Conservation (phyloP, 2,329 filamentous ascomycete species). For the Aspergillus brasiliensis region DNA sequence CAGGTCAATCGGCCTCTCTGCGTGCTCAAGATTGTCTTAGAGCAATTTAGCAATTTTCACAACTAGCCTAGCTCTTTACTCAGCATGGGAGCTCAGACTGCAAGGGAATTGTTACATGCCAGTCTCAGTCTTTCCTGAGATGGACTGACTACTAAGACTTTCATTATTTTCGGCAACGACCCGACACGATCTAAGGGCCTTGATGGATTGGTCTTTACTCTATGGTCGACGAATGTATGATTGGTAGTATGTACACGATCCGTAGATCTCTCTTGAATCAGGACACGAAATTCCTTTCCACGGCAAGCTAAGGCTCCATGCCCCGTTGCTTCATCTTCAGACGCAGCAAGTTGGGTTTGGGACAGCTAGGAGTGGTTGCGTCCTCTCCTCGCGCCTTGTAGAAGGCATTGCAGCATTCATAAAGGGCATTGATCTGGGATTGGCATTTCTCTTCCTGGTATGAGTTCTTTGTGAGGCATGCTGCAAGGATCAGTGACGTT, state of each 20-base stretch:
- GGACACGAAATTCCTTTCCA: no score
- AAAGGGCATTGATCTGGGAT: conserved; percentile 76
- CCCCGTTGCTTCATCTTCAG: conserved; percentile 82
- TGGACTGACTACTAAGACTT: not conserved
- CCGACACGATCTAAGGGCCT: not conserved
- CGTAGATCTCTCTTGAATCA: not conserved
- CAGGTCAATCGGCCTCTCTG: conserved; percentile 79
- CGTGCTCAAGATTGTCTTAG: conserved; percentile 99
- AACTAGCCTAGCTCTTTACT: conserved; percentile 65
- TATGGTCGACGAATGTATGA: not conserved
- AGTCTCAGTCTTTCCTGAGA: not conserved
- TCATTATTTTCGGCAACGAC: not conserved
- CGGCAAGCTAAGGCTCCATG: conserved; percentile 30
- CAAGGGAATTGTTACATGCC: conserved; percentile 49
- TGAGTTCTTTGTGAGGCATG: conserved; percentile 79
- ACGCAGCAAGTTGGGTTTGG: conserved; percentile 74
- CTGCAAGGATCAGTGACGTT: conserved; percentile 47
- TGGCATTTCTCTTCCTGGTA: conserved; percentile 87
- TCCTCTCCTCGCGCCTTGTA: conserved; percentile 77
- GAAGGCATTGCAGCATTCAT: conserved; percentile 90
- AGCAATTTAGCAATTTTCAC: conserved; percentile 71
- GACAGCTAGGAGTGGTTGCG: conserved; percentile 79
- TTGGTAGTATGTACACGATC: conserved; percentile 10
- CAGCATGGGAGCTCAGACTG: conserved; percentile 58
- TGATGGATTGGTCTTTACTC: not conserved